Conservation (phyloP, 2,329 filamentous ascomycete species). For the Parastagonospora avenae region DNA sequence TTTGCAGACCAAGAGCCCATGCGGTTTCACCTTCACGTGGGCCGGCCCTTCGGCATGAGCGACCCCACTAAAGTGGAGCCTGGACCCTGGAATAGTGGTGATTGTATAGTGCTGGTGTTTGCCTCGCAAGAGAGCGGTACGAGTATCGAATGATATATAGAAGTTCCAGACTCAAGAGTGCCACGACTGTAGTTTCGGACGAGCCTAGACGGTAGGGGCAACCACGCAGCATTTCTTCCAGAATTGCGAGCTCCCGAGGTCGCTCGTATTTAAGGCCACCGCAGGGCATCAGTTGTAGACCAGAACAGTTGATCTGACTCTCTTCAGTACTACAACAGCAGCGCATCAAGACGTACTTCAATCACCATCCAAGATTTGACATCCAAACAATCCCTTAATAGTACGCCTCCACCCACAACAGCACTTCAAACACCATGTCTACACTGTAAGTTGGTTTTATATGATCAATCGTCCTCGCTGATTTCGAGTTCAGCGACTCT, state of each 20-base stretch:
- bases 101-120: conserved; percentile 4
- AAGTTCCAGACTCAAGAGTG: conserved; percentile 22
- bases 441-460: conserved; percentile 27
- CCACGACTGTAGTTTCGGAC: conserved; percentile 30
- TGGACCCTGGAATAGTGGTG: neutral
- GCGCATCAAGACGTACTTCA: no score
- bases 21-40: conserved; percentile 24
- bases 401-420: conserved; percentile 1
- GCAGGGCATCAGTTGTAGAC: conserved; percentile 10
- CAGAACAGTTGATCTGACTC: conserved; percentile 35
- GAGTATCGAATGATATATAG: conserved; percentile 28
- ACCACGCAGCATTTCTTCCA: no score
- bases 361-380: neutral
- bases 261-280: conserved; percentile 22
- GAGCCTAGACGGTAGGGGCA: neutral
- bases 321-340: conserved; percentile 7
- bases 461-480: neutral
- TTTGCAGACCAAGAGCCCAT: conserved; percentile 2
- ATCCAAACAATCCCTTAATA: conserved; percentile 9
- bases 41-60: conserved; percentile 11
- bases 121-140: conserved; percentile 12
- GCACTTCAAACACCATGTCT: conserved; percentile 27
- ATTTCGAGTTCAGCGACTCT: conserved; percentile 25
- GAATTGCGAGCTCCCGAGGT: neutral
- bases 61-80: conserved; percentile 7